These are phyloP conservation scores for Myrica gale DNA, from an alignment of 306 rosid genomes.

Conservation along the genomic window DNA sequence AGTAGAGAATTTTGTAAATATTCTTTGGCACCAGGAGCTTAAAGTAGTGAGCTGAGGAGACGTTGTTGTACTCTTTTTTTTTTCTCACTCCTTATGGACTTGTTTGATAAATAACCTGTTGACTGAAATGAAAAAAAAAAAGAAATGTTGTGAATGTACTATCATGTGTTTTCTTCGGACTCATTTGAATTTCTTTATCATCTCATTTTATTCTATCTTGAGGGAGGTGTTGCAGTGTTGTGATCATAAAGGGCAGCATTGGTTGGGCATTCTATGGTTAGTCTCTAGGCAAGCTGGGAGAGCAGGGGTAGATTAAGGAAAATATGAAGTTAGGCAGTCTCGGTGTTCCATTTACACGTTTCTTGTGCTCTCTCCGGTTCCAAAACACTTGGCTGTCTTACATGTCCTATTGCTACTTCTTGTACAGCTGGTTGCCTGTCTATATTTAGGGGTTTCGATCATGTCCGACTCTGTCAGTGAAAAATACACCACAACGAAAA, in stretches of 20 bases:
- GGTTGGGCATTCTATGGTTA: neutral
- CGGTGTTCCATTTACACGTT: too few species aligned
- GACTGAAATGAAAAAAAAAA: conserved; percentile 44
- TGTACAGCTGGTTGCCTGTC: neutral
- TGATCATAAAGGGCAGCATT: neutral
- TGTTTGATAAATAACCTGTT: conserved; percentile 87
- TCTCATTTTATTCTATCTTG: neutral
- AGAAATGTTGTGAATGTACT: conserved; percentile 49
- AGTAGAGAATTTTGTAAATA: conserved; percentile 60
- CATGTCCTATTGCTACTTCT: neutral
- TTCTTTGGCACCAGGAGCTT: conserved; percentile 40
- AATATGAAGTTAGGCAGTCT: too few species aligned
- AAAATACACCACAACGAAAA: conserved; percentile 1
- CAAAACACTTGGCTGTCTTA: conserved; percentile 11
- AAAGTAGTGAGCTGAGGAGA: conserved; percentile 43
- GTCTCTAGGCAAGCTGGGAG: neutral
- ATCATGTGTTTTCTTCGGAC: conserved; percentile 10
- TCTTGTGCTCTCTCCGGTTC: neutral
- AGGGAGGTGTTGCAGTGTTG: neutral
- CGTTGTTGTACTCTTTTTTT: conserved; percentile 40
- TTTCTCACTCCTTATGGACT: conserved; percentile 14
- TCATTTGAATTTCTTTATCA: conserved; percentile 1
- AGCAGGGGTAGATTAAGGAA: neutral
- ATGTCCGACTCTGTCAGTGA: neutral
- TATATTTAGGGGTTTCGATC: conserved; percentile 7